phyloP scores from a whole-genome alignment of 768 basidiomycete species.

The Mycena maculata region DNA sequence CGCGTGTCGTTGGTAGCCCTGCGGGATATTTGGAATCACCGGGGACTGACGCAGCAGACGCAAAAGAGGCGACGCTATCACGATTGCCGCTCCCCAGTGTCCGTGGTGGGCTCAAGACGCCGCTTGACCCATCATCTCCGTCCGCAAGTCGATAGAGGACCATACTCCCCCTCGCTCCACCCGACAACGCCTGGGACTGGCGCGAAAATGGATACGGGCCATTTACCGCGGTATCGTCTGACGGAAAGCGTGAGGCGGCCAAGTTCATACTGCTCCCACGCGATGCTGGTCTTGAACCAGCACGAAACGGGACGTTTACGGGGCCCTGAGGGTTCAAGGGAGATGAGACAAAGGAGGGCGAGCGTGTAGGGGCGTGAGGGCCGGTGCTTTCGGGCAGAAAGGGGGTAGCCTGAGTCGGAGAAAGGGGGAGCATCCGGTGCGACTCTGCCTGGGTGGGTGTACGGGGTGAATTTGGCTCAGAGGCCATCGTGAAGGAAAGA shows the following conservation, averaged over 20 bases:
- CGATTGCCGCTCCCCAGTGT: constrained; percentile 39
- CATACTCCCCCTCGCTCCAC: constrained; percentile 63
- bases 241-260: constrained; percentile 43
- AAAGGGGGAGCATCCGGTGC: constrained; percentile 34
- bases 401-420: constrained; percentile 37
- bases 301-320: constrained; percentile 30
- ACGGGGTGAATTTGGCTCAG: constrained; percentile 30
- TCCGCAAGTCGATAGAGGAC: constrained; percentile 72
- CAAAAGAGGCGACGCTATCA: constrained; percentile 48
- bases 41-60: constrained; percentile 62
- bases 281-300: constrained; percentile 51
- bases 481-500: constrained; percentile 23
- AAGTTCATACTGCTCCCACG: constrained; percentile 46
- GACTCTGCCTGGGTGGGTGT: constrained; percentile 29
- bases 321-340: constrained; percentile 61
- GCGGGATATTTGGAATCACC: constrained; percentile 77
- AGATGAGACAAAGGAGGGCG: constrained; percentile 58
- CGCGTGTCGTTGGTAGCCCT: constrained; percentile 44
- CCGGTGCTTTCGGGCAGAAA: constrained; percentile 40
- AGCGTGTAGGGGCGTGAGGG: constrained; percentile 39
- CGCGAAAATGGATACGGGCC: constrained; percentile 56
- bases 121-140: constrained; percentile 42
- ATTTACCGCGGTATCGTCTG: constrained; percentile 56
- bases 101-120: constrained; percentile 50
- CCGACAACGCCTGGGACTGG: constrained; percentile 32